These are phyloP conservation scores for Calonectria multiphialidica DNA, from an alignment of 2,329 filamentous ascomycete genomes.

Conservation along the genomic window DNA sequence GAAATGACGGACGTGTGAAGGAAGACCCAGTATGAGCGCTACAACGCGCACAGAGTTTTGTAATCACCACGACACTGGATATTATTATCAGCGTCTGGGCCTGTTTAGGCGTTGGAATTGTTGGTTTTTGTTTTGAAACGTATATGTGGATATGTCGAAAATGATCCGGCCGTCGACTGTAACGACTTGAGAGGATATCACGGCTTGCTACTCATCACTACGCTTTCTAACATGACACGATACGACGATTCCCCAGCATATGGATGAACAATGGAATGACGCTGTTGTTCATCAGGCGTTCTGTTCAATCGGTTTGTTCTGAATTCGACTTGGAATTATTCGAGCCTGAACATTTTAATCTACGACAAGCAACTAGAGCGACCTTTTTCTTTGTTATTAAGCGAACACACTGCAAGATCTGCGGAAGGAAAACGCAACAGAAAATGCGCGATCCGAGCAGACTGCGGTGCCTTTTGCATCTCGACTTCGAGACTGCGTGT, in stretches of 20 bases:
- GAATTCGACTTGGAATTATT: constrained; percentile 25
- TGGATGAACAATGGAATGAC: constrained; percentile 34
- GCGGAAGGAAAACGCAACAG: constrained; percentile 6
- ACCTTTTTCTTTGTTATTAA: constrained; percentile 20
- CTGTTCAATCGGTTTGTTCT: constrained; percentile 35
- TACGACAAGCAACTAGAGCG: constrained; percentile 27
- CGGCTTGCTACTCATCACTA: constrained; percentile 33
- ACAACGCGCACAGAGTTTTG: constrained; percentile 15
- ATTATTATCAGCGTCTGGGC: constrained; percentile 40
- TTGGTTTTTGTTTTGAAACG: constrained; percentile 39
- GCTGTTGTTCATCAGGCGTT: constrained; percentile 38
- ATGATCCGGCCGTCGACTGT: constrained; percentile 29
- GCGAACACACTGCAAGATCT: constrained; percentile 20
- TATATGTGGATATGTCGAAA: constrained; percentile 33
- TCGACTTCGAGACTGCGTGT: constrained; percentile 45
- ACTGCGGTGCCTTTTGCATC: constrained; percentile 39
- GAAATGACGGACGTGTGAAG: constrained; percentile 71
- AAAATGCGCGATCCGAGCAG: constrained; percentile 22
- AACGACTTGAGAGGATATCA: constrained; percentile 27
- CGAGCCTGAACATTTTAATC: constrained; percentile 23
- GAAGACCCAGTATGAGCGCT: neutral
- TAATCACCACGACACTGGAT: constrained; percentile 49
- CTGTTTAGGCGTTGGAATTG: constrained; percentile 33
- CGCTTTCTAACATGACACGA: constrained; percentile 40
- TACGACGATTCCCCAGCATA: constrained; percentile 46